Base-by-base conservation (phyloP, 2,329 filamentous ascomycete species). In the Erysiphe neolycopersici region DNA sequence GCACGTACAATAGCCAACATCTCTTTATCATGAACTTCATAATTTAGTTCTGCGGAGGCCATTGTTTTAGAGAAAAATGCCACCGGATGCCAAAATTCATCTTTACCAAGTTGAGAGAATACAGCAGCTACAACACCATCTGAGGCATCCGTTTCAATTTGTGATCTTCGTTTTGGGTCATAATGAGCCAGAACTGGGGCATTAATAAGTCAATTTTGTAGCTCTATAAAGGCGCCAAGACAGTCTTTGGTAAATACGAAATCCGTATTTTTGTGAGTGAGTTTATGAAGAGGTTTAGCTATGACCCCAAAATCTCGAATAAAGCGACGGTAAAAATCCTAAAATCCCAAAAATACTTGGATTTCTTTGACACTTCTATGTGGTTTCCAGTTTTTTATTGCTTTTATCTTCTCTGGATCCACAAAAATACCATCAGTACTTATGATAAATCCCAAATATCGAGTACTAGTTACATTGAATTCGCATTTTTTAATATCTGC, bases 401-500 rank as follows among this genome's bases (percentile, higher is more conserved):
- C 22, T 5, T 4, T 6, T 8, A 26, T 9, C 22, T 26, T 26
- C 8, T 26, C 22, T 26, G 8, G 6, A 6, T 26, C 22, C 6
- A 26, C 22, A 5, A 4, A 4, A 22, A 22, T 4, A 22, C 19
- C 19, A 3, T 22, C 6, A 3, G 19, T 22, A 4, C 3, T 22
- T 22, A 22, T 22, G 3, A 26, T 26, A 26, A 26, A 26, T 6
- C 8, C 22, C 8, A 26, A 6, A 6, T 26, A 47, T 12, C 31
- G 19, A 5, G 41, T 43, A 9, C 33, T 18, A 1, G 1, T 41
- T 19, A 45, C 37, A 12, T 26, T 1, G 17, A 26, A 43, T n/a
- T 46, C 22, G n/a, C 26, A 45, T 22, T 47, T 47, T 10, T 37
- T 40, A 31, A 47, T 38, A 37, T 47, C 30, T 3, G 41, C 41